These are phyloP conservation scores for Trapa incisa DNA, from an alignment of 345 rosid genomes.

Conservation along the genomic window DNA sequence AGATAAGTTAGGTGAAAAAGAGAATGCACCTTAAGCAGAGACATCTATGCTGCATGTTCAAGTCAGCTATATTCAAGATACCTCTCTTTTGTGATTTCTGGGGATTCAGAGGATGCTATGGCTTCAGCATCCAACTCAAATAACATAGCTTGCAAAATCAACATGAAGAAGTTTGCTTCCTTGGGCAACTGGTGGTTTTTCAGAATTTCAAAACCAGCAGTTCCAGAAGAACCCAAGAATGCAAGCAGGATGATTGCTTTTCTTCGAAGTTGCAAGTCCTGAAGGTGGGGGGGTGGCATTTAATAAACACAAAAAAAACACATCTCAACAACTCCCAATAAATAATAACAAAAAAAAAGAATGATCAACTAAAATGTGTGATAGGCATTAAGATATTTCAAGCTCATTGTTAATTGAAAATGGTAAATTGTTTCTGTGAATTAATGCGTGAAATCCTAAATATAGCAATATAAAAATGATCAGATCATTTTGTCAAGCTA, in stretches of 20 bases:
- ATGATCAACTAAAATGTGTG: not conserved
- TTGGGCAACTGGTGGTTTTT: slow-evolving; percentile 30
- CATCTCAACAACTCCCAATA: not conserved
- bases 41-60: slow-evolving; percentile 1
- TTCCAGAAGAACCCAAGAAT: slow-evolving; percentile 63
- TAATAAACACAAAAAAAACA: not conserved
- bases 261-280: slow-evolving; percentile 70
- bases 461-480: not conserved
- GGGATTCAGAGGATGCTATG: slow-evolving; percentile 19
- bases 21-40: not conserved
- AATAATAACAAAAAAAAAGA: not conserved
- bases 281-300: slow-evolving; percentile 28
- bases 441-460: not conserved
- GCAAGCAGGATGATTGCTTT: slow-evolving; percentile 51
- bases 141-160: slow-evolving; percentile 56
- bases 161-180: slow-evolving; percentile 49
- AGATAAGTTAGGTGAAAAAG: not conserved
- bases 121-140: slow-evolving; percentile 53
- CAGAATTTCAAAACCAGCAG: slow-evolving; percentile 56
- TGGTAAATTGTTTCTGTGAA: not conserved
- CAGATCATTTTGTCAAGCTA: not conserved
- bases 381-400: not conserved
- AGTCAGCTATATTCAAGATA: slow-evolving; percentile 4
- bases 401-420: not conserved
- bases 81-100: slow-evolving; percentile 56